These are phyloP conservation scores for Nicotiana otophora DNA, from an alignment of 257 asterid genomes.

Conservation along the genomic window DNA sequence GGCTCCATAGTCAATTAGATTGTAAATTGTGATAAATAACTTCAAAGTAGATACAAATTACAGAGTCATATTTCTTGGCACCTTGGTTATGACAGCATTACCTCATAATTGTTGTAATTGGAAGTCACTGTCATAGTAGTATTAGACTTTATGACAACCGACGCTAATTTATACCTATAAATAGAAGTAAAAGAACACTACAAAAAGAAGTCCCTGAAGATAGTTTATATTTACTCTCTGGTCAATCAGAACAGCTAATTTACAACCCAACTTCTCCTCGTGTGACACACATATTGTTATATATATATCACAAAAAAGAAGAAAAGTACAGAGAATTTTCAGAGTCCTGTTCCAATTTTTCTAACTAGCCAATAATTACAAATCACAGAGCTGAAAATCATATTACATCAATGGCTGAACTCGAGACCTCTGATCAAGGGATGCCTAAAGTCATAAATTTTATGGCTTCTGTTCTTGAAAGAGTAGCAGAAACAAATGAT, in stretches of 20 bases:
- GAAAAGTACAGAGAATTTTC: neutral
- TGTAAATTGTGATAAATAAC: neutral
- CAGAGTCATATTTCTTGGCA: neutral
- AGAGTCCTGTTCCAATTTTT: neutral
- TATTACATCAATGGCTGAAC: constrained; percentile 36
- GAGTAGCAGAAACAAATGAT: constrained; percentile 48
- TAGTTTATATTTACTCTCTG: neutral
- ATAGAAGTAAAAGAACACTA: neutral
- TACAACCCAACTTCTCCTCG: neutral
- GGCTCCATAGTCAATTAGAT: neutral
- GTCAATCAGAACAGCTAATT: constrained; percentile 1
- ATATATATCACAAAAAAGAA: neutral
- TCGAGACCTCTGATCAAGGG: constrained; percentile 21
- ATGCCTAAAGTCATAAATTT: constrained; percentile 35
- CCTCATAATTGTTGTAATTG: neutral
- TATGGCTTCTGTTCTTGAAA: constrained; percentile 35
- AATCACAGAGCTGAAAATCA: neutral
- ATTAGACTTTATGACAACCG: neutral
- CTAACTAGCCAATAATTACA: neutral
- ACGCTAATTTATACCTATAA: neutral
- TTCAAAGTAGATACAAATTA: neutral
- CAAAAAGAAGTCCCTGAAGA: neutral
- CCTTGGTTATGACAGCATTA: neutral
- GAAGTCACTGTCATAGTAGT: neutral
- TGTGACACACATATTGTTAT: neutral